A percentile compares a stretch with the other conserved stretches of the same genome.
Evolutionary conservation across 1,284 basidiomycete genomes (phyloP).

Genomic region (Sporisorium sorghi): DNA sequence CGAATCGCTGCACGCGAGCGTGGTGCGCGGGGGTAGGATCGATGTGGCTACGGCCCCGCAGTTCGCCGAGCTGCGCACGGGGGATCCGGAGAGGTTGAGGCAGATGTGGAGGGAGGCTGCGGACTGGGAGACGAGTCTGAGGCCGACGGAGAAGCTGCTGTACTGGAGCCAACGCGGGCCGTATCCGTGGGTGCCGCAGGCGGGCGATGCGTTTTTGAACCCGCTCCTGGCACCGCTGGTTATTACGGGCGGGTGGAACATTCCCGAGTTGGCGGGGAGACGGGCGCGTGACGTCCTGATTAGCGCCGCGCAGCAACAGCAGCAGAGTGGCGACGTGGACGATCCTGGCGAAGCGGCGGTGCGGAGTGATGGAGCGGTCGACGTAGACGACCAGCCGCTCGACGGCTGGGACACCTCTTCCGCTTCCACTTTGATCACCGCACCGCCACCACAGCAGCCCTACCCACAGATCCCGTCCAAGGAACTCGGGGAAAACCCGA

Average conservation of each 20-base stretch:
- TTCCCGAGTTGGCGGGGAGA: slow-evolving; percentile 14
- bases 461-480: slow-evolving; percentile 26
- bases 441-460: neutral
- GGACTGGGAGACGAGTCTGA: slow-evolving; percentile 18
- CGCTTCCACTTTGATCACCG: neutral
- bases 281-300: slow-evolving; percentile 1
- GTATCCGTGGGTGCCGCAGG: slow-evolving; percentile 25
- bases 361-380: neutral
- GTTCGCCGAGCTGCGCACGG: slow-evolving; percentile 32
- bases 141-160: slow-evolving; percentile 41
- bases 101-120: slow-evolving; percentile 40
- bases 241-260: slow-evolving; percentile 26
- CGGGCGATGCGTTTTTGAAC: slow-evolving; percentile 15
- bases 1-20: slow-evolving; percentile 52
- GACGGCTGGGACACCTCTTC: slow-evolving; percentile 13
- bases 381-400: slow-evolving; percentile 17
- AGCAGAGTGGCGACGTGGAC: neutral
- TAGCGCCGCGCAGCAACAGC: neutral
- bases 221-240: slow-evolving; percentile 20
- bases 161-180: slow-evolving; percentile 27
- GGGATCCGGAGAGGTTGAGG: slow-evolving; percentile 16
- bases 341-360: neutral
- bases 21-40: slow-evolving; percentile 40
- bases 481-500: slow-evolving; percentile 43
- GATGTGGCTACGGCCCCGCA: slow-evolving; percentile 12